Conservation (phyloP, 768 basidiomycete genomes). For the Pleurotus sapidus region DNA sequence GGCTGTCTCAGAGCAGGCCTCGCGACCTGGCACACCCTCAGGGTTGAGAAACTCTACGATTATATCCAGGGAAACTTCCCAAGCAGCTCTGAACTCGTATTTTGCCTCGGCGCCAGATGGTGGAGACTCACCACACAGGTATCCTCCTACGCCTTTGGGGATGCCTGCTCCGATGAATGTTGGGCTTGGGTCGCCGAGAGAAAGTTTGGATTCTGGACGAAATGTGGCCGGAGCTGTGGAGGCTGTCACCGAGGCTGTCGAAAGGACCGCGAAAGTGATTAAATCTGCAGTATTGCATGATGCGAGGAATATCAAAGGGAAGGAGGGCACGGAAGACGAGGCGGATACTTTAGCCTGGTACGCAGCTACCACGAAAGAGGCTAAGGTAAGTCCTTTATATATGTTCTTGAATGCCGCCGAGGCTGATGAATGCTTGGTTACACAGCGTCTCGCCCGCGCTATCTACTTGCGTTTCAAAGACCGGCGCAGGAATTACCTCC, state of each 20-base stretch:
- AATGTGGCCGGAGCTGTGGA: conserved; percentile 9
- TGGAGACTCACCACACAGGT: conserved; percentile 8
- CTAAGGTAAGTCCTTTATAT: conserved; percentile 44
- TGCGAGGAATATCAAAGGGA: conserved; percentile 65
- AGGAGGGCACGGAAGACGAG: conserved; percentile 32
- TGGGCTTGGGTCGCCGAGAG: background rate
- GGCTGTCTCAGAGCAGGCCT: background rate
- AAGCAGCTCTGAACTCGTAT: background rate
- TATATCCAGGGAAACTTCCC: background rate
- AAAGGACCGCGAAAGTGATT: conserved; percentile 60
- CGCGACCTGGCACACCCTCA: conserved; percentile 1
- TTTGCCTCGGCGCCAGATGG: background rate
- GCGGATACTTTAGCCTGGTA: conserved; percentile 41
- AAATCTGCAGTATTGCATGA: conserved; percentile 75
- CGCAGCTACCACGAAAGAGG: conserved; percentile 58
- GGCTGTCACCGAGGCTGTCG: conserved; percentile 37
- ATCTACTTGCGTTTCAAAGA: conserved; percentile 64
- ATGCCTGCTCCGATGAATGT: background rate
- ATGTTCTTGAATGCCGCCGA: background rate
- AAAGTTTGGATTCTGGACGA: background rate
- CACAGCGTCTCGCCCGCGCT: conserved; percentile 62
- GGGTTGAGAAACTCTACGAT: background rate
- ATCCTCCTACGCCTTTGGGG: conserved; percentile 15
- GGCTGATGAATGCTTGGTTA: background rate
- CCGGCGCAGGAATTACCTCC: conserved; percentile 53